phyloP scores from a whole-genome alignment of 805 yeast genomes.

The Priceomyces haplophilus region DNA sequence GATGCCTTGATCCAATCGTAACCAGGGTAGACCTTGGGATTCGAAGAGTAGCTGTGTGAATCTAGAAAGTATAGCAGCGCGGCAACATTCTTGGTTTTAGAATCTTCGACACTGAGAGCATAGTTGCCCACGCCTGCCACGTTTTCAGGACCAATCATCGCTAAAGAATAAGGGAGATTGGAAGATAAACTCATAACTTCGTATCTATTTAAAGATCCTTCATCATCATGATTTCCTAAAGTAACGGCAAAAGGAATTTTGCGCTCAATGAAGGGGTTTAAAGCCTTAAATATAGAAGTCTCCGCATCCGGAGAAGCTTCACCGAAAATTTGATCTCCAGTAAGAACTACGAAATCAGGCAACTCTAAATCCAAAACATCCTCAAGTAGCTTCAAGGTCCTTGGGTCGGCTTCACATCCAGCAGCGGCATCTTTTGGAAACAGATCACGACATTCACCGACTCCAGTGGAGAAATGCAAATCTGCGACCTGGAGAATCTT shows the following conservation, averaged over 20 bases:
- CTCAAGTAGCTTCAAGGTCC: slow-evolving; percentile 61
- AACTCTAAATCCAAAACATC: slow-evolving; percentile 65
- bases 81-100: slow-evolving; percentile 36
- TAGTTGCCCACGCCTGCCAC: slow-evolving; percentile 87
- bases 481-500: slow-evolving; percentile 90
- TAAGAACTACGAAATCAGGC: slow-evolving; percentile 81
- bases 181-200: slow-evolving; percentile 57
- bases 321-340: slow-evolving; percentile 94
- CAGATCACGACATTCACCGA: slow-evolving; percentile 76
- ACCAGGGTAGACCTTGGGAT: slow-evolving; percentile 67
- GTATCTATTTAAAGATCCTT: slow-evolving; percentile 62
- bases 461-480: slow-evolving; percentile 82
- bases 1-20: slow-evolving; percentile 81
- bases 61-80: slow-evolving; percentile 75
- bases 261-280: slow-evolving; percentile 62
- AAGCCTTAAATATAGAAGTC: slow-evolving; percentile 74
- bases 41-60: slow-evolving; percentile 71
- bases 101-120: slow-evolving; percentile 48
- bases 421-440: slow-evolving; percentile 47
- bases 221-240: slow-evolving; percentile 94
- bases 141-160: slow-evolving; percentile 60
- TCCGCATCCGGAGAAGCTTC: slow-evolving; percentile 74
- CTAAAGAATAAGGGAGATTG: slow-evolving; percentile 65
- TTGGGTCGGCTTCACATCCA: slow-evolving; percentile 74
- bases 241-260: slow-evolving; percentile 80